phyloP scores from a whole-genome alignment of 2,329 filamentous ascomycete species.

The Dactylellina sp. region DNA sequence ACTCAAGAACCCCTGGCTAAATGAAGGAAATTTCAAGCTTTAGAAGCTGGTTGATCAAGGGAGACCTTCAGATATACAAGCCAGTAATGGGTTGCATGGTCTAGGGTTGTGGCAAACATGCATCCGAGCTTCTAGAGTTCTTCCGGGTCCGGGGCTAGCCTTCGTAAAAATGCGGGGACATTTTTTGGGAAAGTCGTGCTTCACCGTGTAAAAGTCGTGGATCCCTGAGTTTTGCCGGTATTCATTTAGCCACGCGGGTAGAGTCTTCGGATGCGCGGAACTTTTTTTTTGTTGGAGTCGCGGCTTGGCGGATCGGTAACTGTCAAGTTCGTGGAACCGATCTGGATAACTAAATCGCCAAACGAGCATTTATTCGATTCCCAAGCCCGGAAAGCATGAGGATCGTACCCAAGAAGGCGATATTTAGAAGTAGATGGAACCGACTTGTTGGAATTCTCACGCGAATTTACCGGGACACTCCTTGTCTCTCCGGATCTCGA shows the following conservation, averaged over 20 bases:
- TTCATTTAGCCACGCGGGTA: constrained; percentile 52
- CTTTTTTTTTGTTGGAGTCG: background rate
- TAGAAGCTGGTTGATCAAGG: constrained; percentile 14
- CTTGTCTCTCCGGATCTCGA: background rate
- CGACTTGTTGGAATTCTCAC: background rate
- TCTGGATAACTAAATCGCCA: too few species aligned
- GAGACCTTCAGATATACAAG: constrained; percentile 16
- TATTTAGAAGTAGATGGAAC: background rate
- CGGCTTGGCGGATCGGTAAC: constrained; percentile 1
- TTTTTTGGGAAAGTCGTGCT: background rate
- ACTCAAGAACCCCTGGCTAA: constrained; percentile 15
- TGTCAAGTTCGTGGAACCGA: background rate
- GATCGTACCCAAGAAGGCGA: background rate
- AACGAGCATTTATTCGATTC: too few species aligned
- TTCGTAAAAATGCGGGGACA: constrained; percentile 47
- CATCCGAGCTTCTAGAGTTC: constrained; percentile 47
- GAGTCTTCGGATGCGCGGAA: constrained; percentile 40
- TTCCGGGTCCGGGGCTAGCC: constrained; percentile 40
- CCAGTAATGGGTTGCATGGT: constrained; percentile 13
- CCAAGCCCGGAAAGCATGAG: background rate
- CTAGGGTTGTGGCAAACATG: constrained; percentile 28
- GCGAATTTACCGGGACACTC: background rate
- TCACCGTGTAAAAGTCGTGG: constrained; percentile 5
- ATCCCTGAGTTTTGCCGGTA: constrained; percentile 30
- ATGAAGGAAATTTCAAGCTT: constrained; percentile 14